phyloP scores from a whole-genome alignment of 768 basidiomycete species.

The Mycena vulgaris region DNA sequence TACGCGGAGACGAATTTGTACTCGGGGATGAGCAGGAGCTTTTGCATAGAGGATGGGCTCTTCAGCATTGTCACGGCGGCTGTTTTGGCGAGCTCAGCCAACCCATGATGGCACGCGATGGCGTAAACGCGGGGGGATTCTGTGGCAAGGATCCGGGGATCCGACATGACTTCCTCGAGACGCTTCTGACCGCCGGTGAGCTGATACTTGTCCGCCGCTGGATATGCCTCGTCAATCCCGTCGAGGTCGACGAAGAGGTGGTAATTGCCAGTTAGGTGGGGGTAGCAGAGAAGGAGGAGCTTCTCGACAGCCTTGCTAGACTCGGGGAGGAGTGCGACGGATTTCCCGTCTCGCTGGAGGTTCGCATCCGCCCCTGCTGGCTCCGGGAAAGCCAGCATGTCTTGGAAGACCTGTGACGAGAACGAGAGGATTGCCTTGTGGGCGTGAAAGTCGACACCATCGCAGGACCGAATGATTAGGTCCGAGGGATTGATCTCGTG shows the following conservation, averaged over 20 bases:
- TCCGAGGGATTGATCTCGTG: conserved; percentile 51
- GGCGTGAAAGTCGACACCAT: conserved; percentile 54
- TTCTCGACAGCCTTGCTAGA: conserved; percentile 49
- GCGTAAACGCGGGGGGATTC: conserved; percentile 39
- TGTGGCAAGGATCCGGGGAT: conserved; percentile 11
- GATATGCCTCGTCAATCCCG: conserved; percentile 49
- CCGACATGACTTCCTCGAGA: conserved; percentile 21
- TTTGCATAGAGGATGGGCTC: not conserved
- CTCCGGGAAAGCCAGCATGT: conserved; percentile 48
- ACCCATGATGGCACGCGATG: conserved; percentile 38
- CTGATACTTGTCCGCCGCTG: conserved; percentile 52
- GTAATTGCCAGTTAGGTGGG: conserved; percentile 28
- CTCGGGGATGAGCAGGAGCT: not conserved
- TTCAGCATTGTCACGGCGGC: conserved; percentile 18
- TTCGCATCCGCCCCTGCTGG: conserved; percentile 39
- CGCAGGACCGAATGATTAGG: conserved; percentile 58
- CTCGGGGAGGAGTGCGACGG: conserved; percentile 52
- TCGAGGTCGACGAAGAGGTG: conserved; percentile 41
- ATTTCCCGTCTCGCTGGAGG: conserved; percentile 44
- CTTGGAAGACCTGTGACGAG: conserved; percentile 53
- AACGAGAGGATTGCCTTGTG: conserved; percentile 58
- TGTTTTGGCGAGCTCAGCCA: conserved; percentile 22
- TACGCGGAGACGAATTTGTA: not conserved
- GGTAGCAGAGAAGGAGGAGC: conserved; percentile 54
- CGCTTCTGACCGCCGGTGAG: conserved; percentile 49